These are phyloP conservation scores for Lachancea thermotolerans DNA, from an alignment of 805 yeast genomes.

Conservation along the genomic window DNA sequence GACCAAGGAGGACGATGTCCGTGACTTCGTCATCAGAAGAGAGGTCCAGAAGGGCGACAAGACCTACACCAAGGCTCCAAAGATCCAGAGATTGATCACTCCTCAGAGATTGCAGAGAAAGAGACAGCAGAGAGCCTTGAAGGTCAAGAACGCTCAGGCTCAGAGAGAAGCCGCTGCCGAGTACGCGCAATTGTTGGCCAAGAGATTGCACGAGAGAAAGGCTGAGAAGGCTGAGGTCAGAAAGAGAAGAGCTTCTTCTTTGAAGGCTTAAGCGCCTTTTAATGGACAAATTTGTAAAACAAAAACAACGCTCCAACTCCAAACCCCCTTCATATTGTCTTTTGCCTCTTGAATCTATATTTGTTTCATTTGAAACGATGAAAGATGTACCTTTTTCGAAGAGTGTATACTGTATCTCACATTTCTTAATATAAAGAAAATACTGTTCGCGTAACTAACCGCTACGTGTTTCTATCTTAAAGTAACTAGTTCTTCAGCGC, in stretches of 20 bases:
- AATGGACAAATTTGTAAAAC: background rate
- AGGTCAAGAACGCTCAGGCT: constrained; percentile 94
- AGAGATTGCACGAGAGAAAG: constrained; percentile 97
- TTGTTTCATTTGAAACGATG: background rate
- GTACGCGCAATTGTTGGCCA: constrained; percentile 97
- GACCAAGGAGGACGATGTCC: constrained; percentile 42
- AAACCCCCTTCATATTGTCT: background rate
- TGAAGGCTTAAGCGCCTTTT: constrained; percentile 60
- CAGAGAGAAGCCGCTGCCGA: constrained; percentile 99
- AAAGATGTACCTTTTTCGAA: constrained; percentile 9
- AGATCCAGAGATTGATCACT: constrained; percentile 98
- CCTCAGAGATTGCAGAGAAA: constrained; percentile 99
- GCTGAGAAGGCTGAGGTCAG: constrained; percentile 97
- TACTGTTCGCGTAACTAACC: constrained; percentile 7
- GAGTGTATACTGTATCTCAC: constrained; percentile 4
- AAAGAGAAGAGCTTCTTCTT: constrained; percentile 99
- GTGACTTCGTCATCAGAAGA: constrained; percentile 93
- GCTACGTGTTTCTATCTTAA: constrained; percentile 20
- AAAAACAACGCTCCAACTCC: background rate
- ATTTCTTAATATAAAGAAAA: constrained; percentile 12
- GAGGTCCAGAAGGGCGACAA: constrained; percentile 97
- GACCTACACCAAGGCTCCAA: constrained; percentile 99
- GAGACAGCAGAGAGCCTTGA: constrained; percentile 91
- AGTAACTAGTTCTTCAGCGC: constrained; percentile 96
- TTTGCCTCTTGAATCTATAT: background rate